phyloP scores from a whole-genome alignment of 148 eudicot species.

The Rhododendron williamsianum region DNA sequence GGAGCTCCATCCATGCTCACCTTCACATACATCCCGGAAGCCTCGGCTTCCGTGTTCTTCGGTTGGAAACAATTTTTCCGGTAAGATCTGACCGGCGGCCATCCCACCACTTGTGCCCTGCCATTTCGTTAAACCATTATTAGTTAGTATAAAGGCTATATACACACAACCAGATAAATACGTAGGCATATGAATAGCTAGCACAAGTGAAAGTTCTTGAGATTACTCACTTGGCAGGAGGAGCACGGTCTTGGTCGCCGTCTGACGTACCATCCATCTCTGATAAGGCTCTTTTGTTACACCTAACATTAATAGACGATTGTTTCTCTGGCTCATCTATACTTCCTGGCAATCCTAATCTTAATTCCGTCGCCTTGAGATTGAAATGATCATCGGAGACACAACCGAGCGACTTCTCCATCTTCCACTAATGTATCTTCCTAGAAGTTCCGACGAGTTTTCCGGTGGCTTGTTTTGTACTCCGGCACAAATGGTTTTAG shows the following conservation, averaged over 20 bases:
- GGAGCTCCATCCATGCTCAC: conserved; percentile 70
- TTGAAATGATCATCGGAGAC: conserved; percentile 21
- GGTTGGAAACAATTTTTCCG: conserved; percentile 33
- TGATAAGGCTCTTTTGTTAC: conserved; percentile 43
- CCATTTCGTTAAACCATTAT: background rate
- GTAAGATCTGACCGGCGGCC: conserved; percentile 53
- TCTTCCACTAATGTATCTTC: background rate
- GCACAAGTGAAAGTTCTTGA: background rate
- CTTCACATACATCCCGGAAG: conserved; percentile 34
- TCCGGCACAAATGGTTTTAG: background rate
- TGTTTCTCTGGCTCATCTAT: conserved; percentile 25
- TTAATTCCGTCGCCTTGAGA: conserved; percentile 59
- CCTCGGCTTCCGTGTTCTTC: conserved; percentile 28
- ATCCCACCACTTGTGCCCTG: conserved; percentile 58
- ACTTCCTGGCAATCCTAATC: conserved; percentile 64
- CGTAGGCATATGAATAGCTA: too few species aligned
- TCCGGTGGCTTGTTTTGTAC: background rate
- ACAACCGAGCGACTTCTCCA: conserved; percentile 26
- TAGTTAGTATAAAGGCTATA: background rate
- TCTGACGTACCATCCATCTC: conserved; percentile 25
- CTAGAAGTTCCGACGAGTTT: background rate
- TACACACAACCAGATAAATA: background rate
- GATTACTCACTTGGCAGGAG: conserved; percentile 59
- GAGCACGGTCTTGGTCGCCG: conserved; percentile 30
- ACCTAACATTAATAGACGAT: conserved; percentile 6